Conservation (phyloP, 805 yeast genomes). For the Debaryomyces maramus region DNA sequence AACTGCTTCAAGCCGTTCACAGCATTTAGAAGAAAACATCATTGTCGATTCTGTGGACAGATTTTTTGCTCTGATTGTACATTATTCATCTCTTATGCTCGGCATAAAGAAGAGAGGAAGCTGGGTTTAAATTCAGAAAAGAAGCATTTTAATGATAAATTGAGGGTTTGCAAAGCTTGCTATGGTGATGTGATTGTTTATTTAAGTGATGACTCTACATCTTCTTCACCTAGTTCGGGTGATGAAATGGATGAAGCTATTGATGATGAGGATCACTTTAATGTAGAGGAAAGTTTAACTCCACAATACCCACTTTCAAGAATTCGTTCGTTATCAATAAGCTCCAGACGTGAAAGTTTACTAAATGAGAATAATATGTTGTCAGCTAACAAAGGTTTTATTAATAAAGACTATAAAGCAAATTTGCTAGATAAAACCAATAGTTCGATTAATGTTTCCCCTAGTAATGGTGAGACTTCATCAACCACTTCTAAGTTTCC, state of each 20-base stretch:
- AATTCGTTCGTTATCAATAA: slow-evolving; percentile 28
- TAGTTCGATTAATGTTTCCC: neutral
- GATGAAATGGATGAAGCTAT: slow-evolving; percentile 27
- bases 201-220: slow-evolving; percentile 64
- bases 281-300: slow-evolving; percentile 16
- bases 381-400: slow-evolving; percentile 11
- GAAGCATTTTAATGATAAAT: slow-evolving; percentile 62
- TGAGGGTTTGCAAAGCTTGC: slow-evolving; percentile 79
- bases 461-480: neutral
- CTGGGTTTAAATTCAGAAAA: slow-evolving; percentile 14
- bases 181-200: slow-evolving; percentile 66
- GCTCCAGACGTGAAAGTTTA: slow-evolving; percentile 23
- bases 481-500: neutral
- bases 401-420: slow-evolving; percentile 7
- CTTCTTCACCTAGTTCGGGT: slow-evolving; percentile 28
- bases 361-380: slow-evolving; percentile 14
- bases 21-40: slow-evolving; percentile 89
- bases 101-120: slow-evolving; percentile 40
- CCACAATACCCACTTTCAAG: slow-evolving; percentile 30
- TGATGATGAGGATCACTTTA: slow-evolving; percentile 12
- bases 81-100: slow-evolving; percentile 59
- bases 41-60: slow-evolving; percentile 94
- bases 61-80: slow-evolving; percentile 89
- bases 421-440: neutral
- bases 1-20: slow-evolving; percentile 78